Base-by-base conservation (phyloP, 2,329 filamentous ascomycete species). In the Capronia americana region DNA sequence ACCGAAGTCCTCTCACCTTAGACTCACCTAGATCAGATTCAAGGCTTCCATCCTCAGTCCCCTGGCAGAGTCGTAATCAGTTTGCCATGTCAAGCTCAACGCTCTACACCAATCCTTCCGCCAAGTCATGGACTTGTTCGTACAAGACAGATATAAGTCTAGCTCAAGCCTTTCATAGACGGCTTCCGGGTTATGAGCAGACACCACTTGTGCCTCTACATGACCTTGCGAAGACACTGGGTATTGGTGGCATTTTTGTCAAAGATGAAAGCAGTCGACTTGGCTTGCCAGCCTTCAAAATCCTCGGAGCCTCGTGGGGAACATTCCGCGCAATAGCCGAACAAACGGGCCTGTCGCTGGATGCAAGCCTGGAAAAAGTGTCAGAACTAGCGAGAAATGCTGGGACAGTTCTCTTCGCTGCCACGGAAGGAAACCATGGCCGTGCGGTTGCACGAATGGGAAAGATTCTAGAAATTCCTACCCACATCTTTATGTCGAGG, bases 351-450 rank as follows among this genome's bases (percentile, higher is more conserved):
- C 76, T 87, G 0, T 75, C 82, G 0, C 69, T 79, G 0, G 79
- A 79, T 0, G 74, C 81, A 0, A 74, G 78, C 2, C 72, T 89
- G 0, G 77, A 81, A 0, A 76, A 81, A 0, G 70, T 89, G 1
- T 78, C 78, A 2, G 55, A 70, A 0, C 73, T 74, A 0, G 75
- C 80, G 0, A 73, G 72, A 38, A 63, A 71, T 1, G 72, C 72
- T 0, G 71, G 73, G 0, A 70, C 87, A 23, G 78, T 73, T 0
- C 74, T 92, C 0, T 84, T 88, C 48, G 87, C 90, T 0, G 88
- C 88, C 1, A 92, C 90, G 0, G 90, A 92, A 57, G 92, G 91
- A 0, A 94, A 94, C 69, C 90, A 91, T 81, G 91, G 92, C 0
- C 81, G 90, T 1, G 91, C 92, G 0, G 84, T 92, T 1, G 88